A percentile compares a stretch with the other conserved stretches of the same genome.
Conservation (phyloP, 192 early-diverging fungal genomes). For the Linnemannia elongata region DNA sequence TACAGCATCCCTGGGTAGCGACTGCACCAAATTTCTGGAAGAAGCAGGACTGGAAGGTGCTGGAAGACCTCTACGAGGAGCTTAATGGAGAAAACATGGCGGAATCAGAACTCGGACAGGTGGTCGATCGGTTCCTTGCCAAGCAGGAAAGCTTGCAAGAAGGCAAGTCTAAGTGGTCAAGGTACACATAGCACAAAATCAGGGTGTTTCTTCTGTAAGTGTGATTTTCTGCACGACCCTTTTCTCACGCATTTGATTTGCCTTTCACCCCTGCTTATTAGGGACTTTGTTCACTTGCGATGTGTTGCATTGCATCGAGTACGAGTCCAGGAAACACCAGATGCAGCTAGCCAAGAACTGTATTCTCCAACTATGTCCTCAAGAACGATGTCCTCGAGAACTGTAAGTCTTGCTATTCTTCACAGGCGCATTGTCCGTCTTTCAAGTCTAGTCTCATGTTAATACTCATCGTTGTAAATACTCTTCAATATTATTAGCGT, state of each 20-base stretch:
- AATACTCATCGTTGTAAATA: neutral
- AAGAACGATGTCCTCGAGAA: neutral
- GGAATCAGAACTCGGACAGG: constrained; percentile 12
- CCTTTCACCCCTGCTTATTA: neutral
- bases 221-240: neutral
- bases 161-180: constrained; percentile 25
- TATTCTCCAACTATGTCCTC: neutral
- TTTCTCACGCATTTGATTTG: neutral
- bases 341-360: neutral
- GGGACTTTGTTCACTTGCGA: constrained; percentile 28
- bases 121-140: constrained; percentile 33
- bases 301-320: constrained; percentile 39
- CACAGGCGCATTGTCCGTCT: neutral
- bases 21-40: constrained; percentile 14
- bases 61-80: constrained; percentile 23
- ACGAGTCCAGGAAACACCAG: neutral
- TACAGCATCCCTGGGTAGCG: neutral
- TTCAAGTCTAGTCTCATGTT: neutral
- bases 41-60: constrained; percentile 28
- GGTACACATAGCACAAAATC: constrained; percentile 11
- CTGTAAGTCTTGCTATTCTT: neutral
- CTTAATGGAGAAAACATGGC: constrained; percentile 23
- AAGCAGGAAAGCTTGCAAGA: constrained; percentile 10
- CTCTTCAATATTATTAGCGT: neutral
- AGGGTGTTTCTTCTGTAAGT: neutral